Evolutionary conservation across 495 filamentous ascomycete genomes (phyloP), one percentile per base, ranked within the genome.

Genomic region (Lasiosphaeria ovina): DNA sequence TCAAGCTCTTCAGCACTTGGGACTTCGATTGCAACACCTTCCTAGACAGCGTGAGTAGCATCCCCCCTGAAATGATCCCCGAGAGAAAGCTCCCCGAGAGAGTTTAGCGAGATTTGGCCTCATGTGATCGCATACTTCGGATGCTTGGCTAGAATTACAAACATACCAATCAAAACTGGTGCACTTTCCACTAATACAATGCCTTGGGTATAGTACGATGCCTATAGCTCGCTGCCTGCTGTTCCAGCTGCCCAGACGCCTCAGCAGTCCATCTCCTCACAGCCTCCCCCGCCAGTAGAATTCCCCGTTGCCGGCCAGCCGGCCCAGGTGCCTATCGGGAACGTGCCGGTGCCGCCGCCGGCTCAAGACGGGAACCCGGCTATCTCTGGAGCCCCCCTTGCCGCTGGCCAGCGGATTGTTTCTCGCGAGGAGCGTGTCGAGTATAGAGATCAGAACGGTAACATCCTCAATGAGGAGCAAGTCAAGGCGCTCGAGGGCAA

Each of bases 1-100:
- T 96, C 57, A 97, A 97, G 79, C 79, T 98, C 10, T 86, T 98
- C 68, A 78, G 82, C 55, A 85, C 85, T 11, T 98, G 94, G 94
- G 94, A 98, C 70, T 98, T 91, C 80, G 94, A 98, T 73, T 98
- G 94, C 81, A 93, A 93, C 69, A 91, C 81, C 61, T 98, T 98
- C 79, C 79, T 89, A 67, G 87, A 85, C 65, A 86, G 86, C 73
- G 93, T 96, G 88, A 91, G 89, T 87, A 45, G 8, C 34, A 58
- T 64, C 34, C 58, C 63, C 61, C 63, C 70, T 68, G 70, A 66
- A 61, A 60, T 58, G 40, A 69, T 75, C 58, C 71, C 71, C 50
- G 71, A 62, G 38, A 71, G 67, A 62, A 67, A 70, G 34, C 59
- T 72, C 44, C 69, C 69, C 35, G 51, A 64, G 38, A 62, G 65